phyloP scores from a whole-genome alignment of 129 eudicot genomes.

The Logfia minima region DNA sequence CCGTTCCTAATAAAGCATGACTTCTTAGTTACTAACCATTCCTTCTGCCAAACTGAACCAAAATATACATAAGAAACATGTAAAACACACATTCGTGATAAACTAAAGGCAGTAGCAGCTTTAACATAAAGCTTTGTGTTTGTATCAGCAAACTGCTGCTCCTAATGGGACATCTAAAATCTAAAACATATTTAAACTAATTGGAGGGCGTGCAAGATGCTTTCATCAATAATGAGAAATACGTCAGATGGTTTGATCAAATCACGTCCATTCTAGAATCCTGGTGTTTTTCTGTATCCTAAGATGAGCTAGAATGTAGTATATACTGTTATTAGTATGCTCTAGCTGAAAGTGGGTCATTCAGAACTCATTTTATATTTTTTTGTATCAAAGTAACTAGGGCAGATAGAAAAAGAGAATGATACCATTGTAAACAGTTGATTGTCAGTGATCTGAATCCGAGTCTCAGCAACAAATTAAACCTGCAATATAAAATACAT shows the following conservation, averaged over 20 bases:
- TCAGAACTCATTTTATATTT: not conserved
- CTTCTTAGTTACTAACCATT: not conserved
- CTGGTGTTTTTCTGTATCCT: not conserved
- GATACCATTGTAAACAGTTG: not conserved
- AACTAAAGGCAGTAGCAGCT: not conserved
- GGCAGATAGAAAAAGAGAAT: not conserved
- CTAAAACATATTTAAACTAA: not conserved
- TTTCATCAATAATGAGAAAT: not conserved
- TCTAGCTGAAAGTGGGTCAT: not conserved
- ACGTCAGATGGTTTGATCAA: not conserved
- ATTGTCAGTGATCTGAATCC: not conserved
- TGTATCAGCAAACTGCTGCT: not conserved
- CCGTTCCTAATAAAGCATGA: conserved; percentile 29
- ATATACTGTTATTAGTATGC: not conserved
- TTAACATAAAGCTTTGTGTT: not conserved
- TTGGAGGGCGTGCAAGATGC: not conserved
- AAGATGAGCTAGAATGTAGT: not conserved
- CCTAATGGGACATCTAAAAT: not conserved
- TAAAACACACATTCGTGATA: not conserved
- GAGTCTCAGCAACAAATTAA: not conserved
- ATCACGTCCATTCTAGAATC: not conserved
- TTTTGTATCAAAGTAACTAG: not conserved
- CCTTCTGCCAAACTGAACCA: conserved; percentile 65
- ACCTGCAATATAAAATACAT: not conserved
- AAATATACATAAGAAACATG: not conserved